Evolutionary conservation across 73 alveolate genomes (phyloP).

Genomic region (Paraurostyla sp.): DNA sequence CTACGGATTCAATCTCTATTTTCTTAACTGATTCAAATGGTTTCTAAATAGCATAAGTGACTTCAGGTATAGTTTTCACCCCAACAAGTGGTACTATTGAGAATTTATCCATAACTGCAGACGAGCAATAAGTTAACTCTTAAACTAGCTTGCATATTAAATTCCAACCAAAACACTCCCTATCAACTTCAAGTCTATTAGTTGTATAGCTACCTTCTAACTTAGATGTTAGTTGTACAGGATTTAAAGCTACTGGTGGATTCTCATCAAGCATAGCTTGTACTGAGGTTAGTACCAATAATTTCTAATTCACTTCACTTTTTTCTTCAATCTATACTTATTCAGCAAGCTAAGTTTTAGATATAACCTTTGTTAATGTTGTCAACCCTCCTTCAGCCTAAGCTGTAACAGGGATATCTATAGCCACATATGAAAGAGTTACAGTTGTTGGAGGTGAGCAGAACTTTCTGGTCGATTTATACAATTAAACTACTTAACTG

Average conservation of each 20-base stretch:
- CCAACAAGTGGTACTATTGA: constrained; percentile 33
- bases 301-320: neutral
- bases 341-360: neutral
- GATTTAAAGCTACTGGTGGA: neutral
- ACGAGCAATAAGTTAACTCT: neutral
- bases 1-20: constrained; percentile 10
- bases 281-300: neutral
- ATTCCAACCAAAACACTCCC: neutral
- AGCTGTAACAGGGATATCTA: neutral
- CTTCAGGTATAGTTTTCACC: constrained; percentile 43
- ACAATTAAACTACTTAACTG: neutral
- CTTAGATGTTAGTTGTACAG: neutral
- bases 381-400: constrained; percentile 8
- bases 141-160: neutral
- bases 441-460: neutral
- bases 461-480: constrained; percentile 10
- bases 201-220: constrained; percentile 18
- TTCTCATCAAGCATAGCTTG: constrained; percentile 10
- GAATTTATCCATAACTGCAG: neutral
- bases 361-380: neutral
- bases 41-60: neutral
- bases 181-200: neutral
- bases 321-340: constrained; percentile 3
- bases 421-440: neutral
- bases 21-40: constrained; percentile 42